These are phyloP conservation scores for Gyrodon lividus DNA, from an alignment of 768 basidiomycete genomes.

Conservation along the genomic window DNA sequence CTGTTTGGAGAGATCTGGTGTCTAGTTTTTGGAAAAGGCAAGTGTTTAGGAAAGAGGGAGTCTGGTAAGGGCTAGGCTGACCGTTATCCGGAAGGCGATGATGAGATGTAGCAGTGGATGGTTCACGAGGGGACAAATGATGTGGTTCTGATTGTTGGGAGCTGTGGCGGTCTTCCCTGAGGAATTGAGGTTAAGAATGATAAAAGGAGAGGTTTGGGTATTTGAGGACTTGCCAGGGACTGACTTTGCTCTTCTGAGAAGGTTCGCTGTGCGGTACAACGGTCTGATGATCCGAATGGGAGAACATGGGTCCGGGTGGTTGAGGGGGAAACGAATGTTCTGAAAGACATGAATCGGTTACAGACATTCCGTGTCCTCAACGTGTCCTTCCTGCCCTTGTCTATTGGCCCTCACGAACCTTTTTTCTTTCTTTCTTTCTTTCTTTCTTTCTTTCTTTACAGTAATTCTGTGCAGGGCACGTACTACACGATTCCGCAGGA, in stretches of 20 bases:
- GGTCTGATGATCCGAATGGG: constrained; percentile 33
- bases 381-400: constrained; percentile 6
- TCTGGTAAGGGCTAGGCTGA: constrained; percentile 22
- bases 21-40: constrained; percentile 29
- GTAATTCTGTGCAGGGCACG: neutral
- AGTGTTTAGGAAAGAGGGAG: constrained; percentile 27
- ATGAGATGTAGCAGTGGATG: constrained; percentile 28
- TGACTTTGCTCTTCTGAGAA: constrained; percentile 22
- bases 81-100: constrained; percentile 34
- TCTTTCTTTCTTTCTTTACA: constrained; percentile 3
- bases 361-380: constrained; percentile 15
- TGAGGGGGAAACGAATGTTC: constrained; percentile 22
- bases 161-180: constrained; percentile 29
- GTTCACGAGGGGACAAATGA: constrained; percentile 23
- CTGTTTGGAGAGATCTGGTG: constrained; percentile 34
- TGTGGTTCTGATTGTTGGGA: constrained; percentile 20
- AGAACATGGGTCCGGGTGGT: constrained; percentile 22
- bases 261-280: constrained; percentile 25
- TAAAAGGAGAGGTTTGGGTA: constrained; percentile 17
- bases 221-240: constrained; percentile 29
- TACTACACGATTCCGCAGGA: neutral
- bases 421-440: constrained; percentile 4
- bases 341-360: constrained; percentile 8
- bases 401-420: constrained; percentile 1
- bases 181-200: constrained; percentile 17